Base-by-base conservation (phyloP, 2,329 filamentous ascomycete species). In the Penicillium thymicola region DNA sequence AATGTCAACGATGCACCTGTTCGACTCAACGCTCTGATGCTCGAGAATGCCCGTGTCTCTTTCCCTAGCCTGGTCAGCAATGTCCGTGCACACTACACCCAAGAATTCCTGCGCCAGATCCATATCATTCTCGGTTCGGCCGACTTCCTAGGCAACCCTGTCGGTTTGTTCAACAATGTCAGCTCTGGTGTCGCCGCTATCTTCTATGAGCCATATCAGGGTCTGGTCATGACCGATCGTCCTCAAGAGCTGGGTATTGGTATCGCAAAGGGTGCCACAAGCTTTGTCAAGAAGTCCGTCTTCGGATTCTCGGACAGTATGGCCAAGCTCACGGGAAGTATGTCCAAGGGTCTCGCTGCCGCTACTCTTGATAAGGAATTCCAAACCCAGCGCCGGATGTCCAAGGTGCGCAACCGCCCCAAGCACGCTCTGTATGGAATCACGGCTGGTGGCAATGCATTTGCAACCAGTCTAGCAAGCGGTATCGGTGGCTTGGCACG, bases 151-250 rank as follows among this genome's bases (percentile, higher is more conserved):
- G 94, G 94, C 37, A 99, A 99, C 67, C 94, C 94, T 0, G 95
- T 99, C 16, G 94, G 94, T 43, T 80, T 99, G 42, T 99, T 99
- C 85, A 97, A 96, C 79, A 99, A 93, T 71, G 89, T 99, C 74
- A 96, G 91, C 67, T 99, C 94, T 44, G 94, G 95, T 66, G 90
- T 99, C 51, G 92, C 90, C 21, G 94, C 97, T 72, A 96, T 99
- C 71, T 99, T 99, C 79, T 99, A 99, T 80, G 95, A 99, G 73
- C 94, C 94, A 37, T 99, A 99, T 77, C 94, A 99, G 78, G 90
- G 95, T 23, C 85, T 99, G 47, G 95, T 99, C 72, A 90, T 96
- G 82, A 96, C 92, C 0, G 94, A 99, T 72, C 86, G 90, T 64
- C 95, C 94, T 2, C 93, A 97, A 73, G 93, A 99, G 63, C 87